Evolutionary conservation across 768 basidiomycete genomes (phyloP), one percentile per base, ranked within the genome.

Genomic region (Exsudoporus frostii): DNA sequence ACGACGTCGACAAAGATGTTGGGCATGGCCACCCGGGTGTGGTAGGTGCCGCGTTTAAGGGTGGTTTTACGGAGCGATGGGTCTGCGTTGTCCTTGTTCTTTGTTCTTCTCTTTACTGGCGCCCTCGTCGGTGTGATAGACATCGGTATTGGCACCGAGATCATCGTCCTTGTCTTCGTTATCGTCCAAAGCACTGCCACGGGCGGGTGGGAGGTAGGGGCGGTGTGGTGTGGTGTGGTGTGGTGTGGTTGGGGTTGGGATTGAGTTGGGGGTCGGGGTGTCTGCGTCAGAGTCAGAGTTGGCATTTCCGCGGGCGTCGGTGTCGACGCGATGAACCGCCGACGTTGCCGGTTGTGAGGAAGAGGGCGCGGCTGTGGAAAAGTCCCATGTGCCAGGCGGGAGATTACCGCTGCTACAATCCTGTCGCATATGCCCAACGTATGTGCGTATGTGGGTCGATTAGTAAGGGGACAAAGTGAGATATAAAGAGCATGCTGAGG

Each of bases 291-390:
- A 2, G 22, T 30, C 33, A 5, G 15, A 10, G 30, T 41, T 5
- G 3, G 45, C 10, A 17, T 22, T 33, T 8, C 15, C 45, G 15
- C 13, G 7, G 3, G 17, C 30, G 29, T 17, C 24, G 29, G 9
- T 36, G 11, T 22, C 24, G 14, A 30, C 19, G 9, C 43, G 19
- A 27, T 57, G 71, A 52, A 5, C 81, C 81, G 7, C 43, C 38
- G 7, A 61, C 62, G 6, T 48, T 37, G 4, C 56, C 51, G 13
- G 66, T 66, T 10, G 81, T 77, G 15, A 82, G 48, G 52, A 78
- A 70, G 61, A 73, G 76, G 9, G 78, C 71, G 3, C 75, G 70
- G 10, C 65, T 63, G 4, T 74, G 1, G 76, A 70, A 60, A 82
- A 79, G 61, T 80, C 77, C 57, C 65, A 73, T 1, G 72, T 66